Conservation (phyloP, 768 basidiomycete genomes). For the Saitozyma sp. region DNA sequence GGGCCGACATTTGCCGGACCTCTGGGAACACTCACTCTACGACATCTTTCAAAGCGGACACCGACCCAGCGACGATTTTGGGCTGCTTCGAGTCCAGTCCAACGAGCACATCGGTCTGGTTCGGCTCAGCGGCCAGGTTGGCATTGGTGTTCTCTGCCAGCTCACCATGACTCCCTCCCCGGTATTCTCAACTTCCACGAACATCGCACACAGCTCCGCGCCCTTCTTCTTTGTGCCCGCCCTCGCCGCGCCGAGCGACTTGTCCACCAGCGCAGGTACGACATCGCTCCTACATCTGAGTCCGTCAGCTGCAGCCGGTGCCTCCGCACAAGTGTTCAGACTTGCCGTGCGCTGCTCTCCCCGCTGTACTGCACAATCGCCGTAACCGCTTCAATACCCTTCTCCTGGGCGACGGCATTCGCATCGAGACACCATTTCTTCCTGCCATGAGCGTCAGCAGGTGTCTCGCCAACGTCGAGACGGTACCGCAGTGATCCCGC, state of each 20-base stretch:
- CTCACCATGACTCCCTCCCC: slow-evolving; percentile 85
- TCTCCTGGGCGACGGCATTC: slow-evolving; percentile 97
- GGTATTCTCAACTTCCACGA: slow-evolving; percentile 88
- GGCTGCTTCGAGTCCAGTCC: slow-evolving; percentile 92
- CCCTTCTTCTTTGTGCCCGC: slow-evolving; percentile 87
- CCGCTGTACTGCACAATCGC: slow-evolving; percentile 87
- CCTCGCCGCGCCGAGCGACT: slow-evolving; percentile 86
- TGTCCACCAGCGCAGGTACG: slow-evolving; percentile 90
- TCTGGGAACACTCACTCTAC: slow-evolving; percentile 63
- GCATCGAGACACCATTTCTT: slow-evolving; percentile 86
- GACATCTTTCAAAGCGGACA: slow-evolving; percentile 77
- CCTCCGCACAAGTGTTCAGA: not conserved
- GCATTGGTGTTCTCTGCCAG: slow-evolving; percentile 25
- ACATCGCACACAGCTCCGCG: slow-evolving; percentile 79
- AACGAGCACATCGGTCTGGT: slow-evolving; percentile 72
- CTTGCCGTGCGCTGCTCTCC: slow-evolving; percentile 69
- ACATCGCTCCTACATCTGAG: slow-evolving; percentile 55
- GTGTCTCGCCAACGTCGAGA: not conserved
- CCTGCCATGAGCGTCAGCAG: slow-evolving; percentile 20
- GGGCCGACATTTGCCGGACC: not conserved
- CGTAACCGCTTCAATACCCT: slow-evolving; percentile 85
- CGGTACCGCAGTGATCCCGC: not conserved
- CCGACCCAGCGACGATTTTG: slow-evolving; percentile 79
- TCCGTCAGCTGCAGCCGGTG: not conserved
- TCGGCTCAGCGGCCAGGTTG: not conserved